A percentile compares a stretch with the other conserved stretches of the same genome.
These are phyloP conservation scores for Talaromyces sp. DNA, from an alignment of 2,329 filamentous ascomycete species.

Conservation along the genomic window DNA sequence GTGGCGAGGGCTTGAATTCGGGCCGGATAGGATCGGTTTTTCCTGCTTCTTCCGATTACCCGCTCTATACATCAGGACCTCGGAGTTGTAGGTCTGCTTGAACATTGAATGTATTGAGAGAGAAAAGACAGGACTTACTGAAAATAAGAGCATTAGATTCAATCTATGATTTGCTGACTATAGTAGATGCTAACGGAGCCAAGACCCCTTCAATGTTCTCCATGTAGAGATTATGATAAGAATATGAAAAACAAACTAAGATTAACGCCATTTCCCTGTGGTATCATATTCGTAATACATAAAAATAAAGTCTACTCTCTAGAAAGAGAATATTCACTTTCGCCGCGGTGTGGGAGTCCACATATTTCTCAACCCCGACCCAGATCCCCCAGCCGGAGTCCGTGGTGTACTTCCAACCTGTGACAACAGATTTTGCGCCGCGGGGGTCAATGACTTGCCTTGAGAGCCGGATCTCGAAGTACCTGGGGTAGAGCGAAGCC, in stretches of 20 bases:
- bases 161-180: no score
- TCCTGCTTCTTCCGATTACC: slow-evolving; percentile 22
- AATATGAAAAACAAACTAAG: background rate
- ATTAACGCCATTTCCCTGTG: slow-evolving; percentile 7
- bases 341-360: slow-evolving; percentile 26
- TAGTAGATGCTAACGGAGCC: no score
- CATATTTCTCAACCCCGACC: slow-evolving; percentile 17
- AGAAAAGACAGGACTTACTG: no score
- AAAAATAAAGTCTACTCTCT: background rate
- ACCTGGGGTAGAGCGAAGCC: slow-evolving; percentile 26
- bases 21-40: slow-evolving; percentile 22
- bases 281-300: slow-evolving; percentile 14
- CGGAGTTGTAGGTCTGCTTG: background rate
- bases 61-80: background rate
- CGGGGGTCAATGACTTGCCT: slow-evolving; percentile 46
- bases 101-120: background rate
- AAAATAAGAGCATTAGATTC: no score
- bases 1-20: slow-evolving; percentile 11
- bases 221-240: background rate
- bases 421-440: slow-evolving; percentile 46
- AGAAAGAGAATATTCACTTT: slow-evolving; percentile 8
- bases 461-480: slow-evolving; percentile 18
- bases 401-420: slow-evolving; percentile 36
- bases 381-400: slow-evolving; percentile 15
- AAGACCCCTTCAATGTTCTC: no score